Evolutionary conservation across 768 basidiomycete genomes (phyloP).

Genomic region (Leccinum incarnatum): DNA sequence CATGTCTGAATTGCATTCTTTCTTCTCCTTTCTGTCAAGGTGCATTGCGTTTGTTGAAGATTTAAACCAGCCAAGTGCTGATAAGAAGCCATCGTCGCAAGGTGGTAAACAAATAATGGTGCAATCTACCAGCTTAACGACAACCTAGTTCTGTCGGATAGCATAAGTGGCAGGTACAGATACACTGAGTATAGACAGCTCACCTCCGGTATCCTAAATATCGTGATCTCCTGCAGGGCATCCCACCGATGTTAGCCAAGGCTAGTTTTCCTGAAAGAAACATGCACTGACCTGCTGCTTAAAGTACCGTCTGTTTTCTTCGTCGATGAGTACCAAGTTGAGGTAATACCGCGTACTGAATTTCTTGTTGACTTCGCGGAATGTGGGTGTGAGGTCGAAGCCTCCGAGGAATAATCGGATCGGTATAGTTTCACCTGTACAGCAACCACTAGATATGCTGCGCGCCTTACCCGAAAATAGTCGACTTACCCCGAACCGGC

Average conservation of each 20-base stretch:
- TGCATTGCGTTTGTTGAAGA: not conserved
- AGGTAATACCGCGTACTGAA: constrained; percentile 97
- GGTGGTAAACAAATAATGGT: constrained; percentile 7
- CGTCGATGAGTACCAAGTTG: constrained; percentile 95
- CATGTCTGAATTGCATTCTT: not conserved
- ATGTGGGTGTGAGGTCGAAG: constrained; percentile 97
- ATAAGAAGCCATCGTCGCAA: not conserved
- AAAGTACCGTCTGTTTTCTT: constrained; percentile 97
- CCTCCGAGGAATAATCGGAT: constrained; percentile 97
- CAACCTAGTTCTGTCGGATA: constrained; percentile 34
- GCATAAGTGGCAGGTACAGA: constrained; percentile 1
- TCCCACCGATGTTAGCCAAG: constrained; percentile 1
- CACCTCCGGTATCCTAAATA: constrained; percentile 88
- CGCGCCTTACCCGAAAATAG: not conserved
- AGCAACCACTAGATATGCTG: not conserved
- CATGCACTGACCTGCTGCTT: constrained; percentile 76
- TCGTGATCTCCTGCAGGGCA: constrained; percentile 68
- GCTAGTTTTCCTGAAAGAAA: not conserved
- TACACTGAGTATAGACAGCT: constrained; percentile 14
- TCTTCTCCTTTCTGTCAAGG: not conserved
- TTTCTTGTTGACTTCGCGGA: constrained; percentile 99
- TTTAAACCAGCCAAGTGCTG: constrained; percentile 3
- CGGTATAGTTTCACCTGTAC: constrained; percentile 91
- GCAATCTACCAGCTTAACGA: constrained; percentile 2
- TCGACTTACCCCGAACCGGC: constrained; percentile 76